Conservation (phyloP, 257 asterid species). For the Gardenia jasminoides region DNA sequence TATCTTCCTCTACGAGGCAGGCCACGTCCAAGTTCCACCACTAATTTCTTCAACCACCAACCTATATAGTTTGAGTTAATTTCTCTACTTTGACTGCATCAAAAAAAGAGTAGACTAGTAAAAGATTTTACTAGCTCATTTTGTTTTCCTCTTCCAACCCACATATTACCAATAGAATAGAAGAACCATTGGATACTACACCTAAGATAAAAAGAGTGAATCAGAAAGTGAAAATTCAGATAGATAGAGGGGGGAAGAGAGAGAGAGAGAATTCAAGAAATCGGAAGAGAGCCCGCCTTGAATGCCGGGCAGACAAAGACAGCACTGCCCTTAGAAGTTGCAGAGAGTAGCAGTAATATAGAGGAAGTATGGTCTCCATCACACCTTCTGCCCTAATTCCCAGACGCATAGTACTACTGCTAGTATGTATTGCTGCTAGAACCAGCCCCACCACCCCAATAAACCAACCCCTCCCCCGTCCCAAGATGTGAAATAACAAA, state of each 20-base stretch:
- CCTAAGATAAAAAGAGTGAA: background rate
- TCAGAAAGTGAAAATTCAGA: conserved; percentile 12
- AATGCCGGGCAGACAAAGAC: conserved; percentile 56
- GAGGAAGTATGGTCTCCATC: conserved; percentile 42
- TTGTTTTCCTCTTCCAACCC: background rate
- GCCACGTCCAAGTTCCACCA: background rate
- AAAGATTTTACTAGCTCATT: background rate
- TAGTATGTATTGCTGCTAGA: too few species aligned
- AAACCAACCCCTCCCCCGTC: background rate
- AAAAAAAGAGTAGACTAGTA: background rate
- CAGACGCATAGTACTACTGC: conserved; percentile 15
- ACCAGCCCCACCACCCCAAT: background rate
- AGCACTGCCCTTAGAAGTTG: conserved; percentile 25
- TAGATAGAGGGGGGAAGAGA: conserved; percentile 24
- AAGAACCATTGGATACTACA: conserved; percentile 5
- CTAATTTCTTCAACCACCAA: background rate
- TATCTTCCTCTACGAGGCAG: background rate
- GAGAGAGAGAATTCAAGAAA: conserved; percentile 14
- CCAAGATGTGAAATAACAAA: conserved; percentile 20
- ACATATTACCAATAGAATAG: background rate
- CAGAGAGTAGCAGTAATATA: conserved; percentile 26
- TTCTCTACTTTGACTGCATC: background rate
- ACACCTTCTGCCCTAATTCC: conserved; percentile 27
- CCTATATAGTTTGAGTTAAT: background rate
- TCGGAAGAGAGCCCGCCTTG: conserved; percentile 40